These are phyloP conservation scores for Panus rudis DNA, from an alignment of 768 basidiomycete species.

Conservation along the genomic window DNA sequence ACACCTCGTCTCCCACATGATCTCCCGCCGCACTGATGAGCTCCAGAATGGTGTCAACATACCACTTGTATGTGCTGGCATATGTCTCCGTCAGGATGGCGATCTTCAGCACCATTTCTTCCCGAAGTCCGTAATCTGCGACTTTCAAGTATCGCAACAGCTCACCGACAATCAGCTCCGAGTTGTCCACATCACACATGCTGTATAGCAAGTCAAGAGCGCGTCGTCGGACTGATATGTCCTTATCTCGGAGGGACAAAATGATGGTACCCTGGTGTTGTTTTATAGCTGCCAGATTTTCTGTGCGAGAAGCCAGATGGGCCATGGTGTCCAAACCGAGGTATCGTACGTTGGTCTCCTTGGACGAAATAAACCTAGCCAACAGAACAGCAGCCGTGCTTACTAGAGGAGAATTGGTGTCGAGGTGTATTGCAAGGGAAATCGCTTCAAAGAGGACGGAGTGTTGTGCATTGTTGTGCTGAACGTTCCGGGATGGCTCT, in stretches of 20 bases:
- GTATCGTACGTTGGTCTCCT: conserved; percentile 98
- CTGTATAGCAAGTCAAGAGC: conserved; percentile 95
- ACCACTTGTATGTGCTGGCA: conserved; percentile 96
- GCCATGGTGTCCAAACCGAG: conserved; percentile 98
- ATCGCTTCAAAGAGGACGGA: conserved; percentile 99
- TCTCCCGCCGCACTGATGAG: conserved; percentile 96
- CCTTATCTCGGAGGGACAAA: conserved; percentile 88
- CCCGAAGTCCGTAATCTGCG: conserved; percentile 94
- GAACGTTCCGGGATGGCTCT: conserved; percentile 88
- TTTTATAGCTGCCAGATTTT: conserved; percentile 88
- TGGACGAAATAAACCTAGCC: conserved; percentile 93
- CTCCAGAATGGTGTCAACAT: conserved; percentile 95
- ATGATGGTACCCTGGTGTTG: conserved; percentile 95
- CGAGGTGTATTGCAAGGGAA: conserved; percentile 90
- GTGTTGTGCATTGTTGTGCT: conserved; percentile 98
- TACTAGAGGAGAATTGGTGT: conserved; percentile 85
- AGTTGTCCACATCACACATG: conserved; percentile 98
- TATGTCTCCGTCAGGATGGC: conserved; percentile 99
- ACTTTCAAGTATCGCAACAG: conserved; percentile 87
- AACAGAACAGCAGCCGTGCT: conserved; percentile 83
- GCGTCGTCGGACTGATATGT: conserved; percentile 91
- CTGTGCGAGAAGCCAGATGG: conserved; percentile 90
- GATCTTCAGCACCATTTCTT: conserved; percentile 99
- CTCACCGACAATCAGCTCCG: conserved; percentile 93
- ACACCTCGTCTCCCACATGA: conserved; percentile 98